phyloP scores from a whole-genome alignment of 768 basidiomycete genomes.

The Coprinellus micaceus region DNA sequence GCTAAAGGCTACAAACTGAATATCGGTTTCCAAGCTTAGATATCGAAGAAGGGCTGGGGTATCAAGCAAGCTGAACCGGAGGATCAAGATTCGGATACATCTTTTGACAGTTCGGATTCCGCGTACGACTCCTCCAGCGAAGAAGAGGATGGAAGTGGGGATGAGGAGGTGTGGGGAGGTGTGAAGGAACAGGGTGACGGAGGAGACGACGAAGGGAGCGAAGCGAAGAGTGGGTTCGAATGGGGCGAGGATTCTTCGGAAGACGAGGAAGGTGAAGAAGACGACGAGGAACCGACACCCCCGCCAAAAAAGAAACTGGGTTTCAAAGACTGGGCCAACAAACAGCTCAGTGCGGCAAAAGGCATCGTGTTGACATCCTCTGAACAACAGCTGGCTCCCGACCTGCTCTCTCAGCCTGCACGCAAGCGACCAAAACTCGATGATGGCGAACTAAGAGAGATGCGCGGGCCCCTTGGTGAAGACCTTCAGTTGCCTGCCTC shows the following conservation, averaged over 20 bases:
- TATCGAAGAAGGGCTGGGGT: constrained; percentile 45
- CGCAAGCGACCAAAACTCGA: constrained; percentile 50
- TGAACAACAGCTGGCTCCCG: constrained; percentile 12
- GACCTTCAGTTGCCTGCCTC: constrained; percentile 64
- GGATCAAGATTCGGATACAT: constrained; percentile 47
- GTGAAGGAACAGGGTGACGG: too few relatives aligned
- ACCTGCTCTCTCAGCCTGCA: constrained; percentile 17
- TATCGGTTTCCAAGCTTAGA: constrained; percentile 10
- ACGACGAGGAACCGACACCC: constrained; percentile 10
- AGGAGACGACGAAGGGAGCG: constrained; percentile 19
- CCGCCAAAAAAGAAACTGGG: constrained; percentile 34
- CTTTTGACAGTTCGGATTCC: constrained; percentile 78
- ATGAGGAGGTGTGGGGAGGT: constrained; percentile 15
- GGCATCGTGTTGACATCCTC: constrained; percentile 27
- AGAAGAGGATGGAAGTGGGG: constrained; percentile 18
- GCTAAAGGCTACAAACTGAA: not conserved
- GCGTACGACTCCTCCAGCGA: constrained; percentile 32
- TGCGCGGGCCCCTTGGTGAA: constrained; percentile 81
- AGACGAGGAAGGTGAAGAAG: constrained; percentile 20
- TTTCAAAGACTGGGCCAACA: constrained; percentile 90
- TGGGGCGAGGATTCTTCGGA: constrained; percentile 19
- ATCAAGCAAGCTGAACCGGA: constrained; percentile 18
- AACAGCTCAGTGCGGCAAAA: constrained; percentile 60
- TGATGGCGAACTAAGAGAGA: constrained; percentile 29
- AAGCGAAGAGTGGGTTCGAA: constrained; percentile 18